These are phyloP conservation scores for Letharia lupina DNA, from an alignment of 495 filamentous ascomycete species.

Conservation along the genomic window DNA sequence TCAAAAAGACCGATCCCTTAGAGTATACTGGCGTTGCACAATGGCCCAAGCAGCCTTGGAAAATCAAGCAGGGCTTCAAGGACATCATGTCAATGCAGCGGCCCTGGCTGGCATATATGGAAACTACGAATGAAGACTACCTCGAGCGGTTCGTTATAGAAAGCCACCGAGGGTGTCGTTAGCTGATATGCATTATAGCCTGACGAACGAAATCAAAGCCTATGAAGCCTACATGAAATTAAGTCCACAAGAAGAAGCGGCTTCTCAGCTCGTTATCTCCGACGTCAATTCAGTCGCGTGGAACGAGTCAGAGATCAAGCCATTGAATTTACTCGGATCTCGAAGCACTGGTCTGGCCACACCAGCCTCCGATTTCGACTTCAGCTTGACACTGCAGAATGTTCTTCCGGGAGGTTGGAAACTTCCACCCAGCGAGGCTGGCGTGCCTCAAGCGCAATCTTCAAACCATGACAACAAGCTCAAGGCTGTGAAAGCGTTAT, in stretches of 20 bases:
- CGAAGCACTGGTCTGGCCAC: slow-evolving; percentile 44
- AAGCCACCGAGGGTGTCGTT: neutral
- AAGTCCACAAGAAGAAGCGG: slow-evolving; percentile 30
- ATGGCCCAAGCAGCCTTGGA: slow-evolving; percentile 1
- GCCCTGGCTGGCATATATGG: slow-evolving; percentile 21
- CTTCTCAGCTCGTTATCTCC: slow-evolving; percentile 26
- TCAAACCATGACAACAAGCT: neutral
- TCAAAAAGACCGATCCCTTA: neutral
- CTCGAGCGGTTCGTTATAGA: slow-evolving; percentile 6
- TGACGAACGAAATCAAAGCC: slow-evolving; percentile 42
- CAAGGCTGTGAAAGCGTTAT: slow-evolving; percentile 18
- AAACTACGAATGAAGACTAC: slow-evolving; percentile 2
- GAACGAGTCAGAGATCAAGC: slow-evolving; percentile 21
- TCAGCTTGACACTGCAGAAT: slow-evolving; percentile 31
- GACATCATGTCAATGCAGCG: neutral
- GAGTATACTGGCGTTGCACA: slow-evolving; percentile 9
- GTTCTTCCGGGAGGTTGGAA: slow-evolving; percentile 1
- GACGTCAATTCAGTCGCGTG: slow-evolving; percentile 27
- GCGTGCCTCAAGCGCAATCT: slow-evolving; percentile 3
- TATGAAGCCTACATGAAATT: slow-evolving; percentile 39
- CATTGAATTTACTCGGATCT: slow-evolving; percentile 43
- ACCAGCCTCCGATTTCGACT: slow-evolving; percentile 45
- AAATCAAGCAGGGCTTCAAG: neutral
- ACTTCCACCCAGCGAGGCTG: slow-evolving; percentile 26
- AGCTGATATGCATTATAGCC: slow-evolving; percentile 17